Evolutionary conservation across 31 red algal genomes (phyloP), one percentile per base, ranked within the genome.

Genomic region (Odonthalia washingtoniensis): DNA sequence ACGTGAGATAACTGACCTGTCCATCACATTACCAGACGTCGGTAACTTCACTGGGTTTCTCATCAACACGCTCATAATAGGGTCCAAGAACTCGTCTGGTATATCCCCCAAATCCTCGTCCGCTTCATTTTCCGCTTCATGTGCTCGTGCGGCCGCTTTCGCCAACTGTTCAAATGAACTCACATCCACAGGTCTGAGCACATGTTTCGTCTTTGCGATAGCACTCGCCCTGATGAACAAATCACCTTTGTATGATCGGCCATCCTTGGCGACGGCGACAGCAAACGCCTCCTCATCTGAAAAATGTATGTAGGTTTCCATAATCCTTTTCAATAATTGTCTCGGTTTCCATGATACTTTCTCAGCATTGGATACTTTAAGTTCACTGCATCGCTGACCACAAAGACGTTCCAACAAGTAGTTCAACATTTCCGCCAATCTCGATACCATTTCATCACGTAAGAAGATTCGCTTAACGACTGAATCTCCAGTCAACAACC

Each of bases 71-170:
- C 88, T 89, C 92, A 99, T 94, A 32, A 99, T 89, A 40, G 97
- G 97, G 83, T 99, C 97, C n/a, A 95, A 74, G 76, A 99, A 99
- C 35, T 99, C 97, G 42, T 99, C 97, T 24, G 97, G 97, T 34
- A 92, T 89, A 12, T 96, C 89, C 5, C 89, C 92, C 6, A 99
- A 84, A 5, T 94, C 89, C 65, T 88, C 94, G 37, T 95, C 97
- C 33, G 89, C 90, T 41, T 84, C 90, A 21, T 82, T 68, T 9
- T 96, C 87, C 70, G 88, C 86, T 46, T 89, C 78, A 36, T 83
- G 53, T 24, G 83, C 95, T 43, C 66, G 49, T 14, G 67, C 84
- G n/a, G 92, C 92, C 2, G 5, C 74, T 35, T 45, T 42, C 6
- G 80, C 90, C 2, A 96, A 32, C 0, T 63, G 35, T 30, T 67